Percentiles rank a stretch among this genome's conserved stretches.
Conservation (phyloP, 805 yeast genomes). For the Myxozyma geophila region DNA sequence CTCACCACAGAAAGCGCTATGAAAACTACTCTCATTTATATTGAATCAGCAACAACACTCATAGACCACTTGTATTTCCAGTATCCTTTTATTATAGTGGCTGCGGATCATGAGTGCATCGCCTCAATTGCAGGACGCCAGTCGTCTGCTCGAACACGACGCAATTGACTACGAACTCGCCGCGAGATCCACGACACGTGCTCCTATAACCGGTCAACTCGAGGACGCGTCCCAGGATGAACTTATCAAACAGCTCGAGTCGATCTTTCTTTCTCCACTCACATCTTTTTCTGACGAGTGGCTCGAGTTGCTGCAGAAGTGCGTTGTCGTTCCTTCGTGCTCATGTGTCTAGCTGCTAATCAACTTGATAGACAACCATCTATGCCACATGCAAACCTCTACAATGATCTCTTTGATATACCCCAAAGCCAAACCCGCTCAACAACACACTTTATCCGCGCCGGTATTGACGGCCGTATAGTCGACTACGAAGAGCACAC, state of each 20-base stretch:
- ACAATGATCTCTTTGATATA: slow-evolving; percentile 54
- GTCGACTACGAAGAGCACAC: slow-evolving; percentile 66
- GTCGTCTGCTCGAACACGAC: background rate
- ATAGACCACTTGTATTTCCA: too few species aligned
- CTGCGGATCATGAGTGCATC: slow-evolving; percentile 1
- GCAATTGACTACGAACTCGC: slow-evolving; percentile 8
- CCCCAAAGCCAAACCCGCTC: slow-evolving; percentile 72
- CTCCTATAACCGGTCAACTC: background rate
- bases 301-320: slow-evolving; percentile 64
- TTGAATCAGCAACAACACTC: too few species aligned
- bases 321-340: slow-evolving; percentile 37
- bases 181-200: background rate
- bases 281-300: slow-evolving; percentile 69
- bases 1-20: too few species aligned
- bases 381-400: slow-evolving; percentile 47
- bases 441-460: slow-evolving; percentile 66
- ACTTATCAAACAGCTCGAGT: slow-evolving; percentile 40
- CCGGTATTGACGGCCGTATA: slow-evolving; percentile 77
- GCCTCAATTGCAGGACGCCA: background rate
- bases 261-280: slow-evolving; percentile 65
- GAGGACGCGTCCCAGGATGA: slow-evolving; percentile 26
- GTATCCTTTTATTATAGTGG: background rate
- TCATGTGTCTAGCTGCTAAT: background rate
- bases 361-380: slow-evolving; percentile 29
- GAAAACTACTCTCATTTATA: too few species aligned